Conservation (phyloP, 768 basidiomycete species). For the Cyathus striatus region DNA sequence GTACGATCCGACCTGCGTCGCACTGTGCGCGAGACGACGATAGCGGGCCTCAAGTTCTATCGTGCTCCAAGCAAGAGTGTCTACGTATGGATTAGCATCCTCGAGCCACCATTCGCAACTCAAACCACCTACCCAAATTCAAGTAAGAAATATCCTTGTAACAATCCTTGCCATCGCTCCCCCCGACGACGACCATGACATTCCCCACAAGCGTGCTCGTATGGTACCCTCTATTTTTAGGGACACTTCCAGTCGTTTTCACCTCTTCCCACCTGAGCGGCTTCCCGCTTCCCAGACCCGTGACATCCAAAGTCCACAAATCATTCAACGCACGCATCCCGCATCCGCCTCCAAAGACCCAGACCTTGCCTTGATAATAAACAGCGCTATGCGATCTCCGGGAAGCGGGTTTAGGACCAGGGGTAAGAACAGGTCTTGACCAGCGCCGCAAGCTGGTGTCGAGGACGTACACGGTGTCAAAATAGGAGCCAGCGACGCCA, state of each 20-base stretch:
- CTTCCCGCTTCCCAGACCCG: constrained; percentile 19
- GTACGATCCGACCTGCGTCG: constrained; percentile 89
- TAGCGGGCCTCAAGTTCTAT: constrained; percentile 36
- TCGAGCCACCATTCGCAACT: neutral
- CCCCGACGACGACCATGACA: constrained; percentile 85
- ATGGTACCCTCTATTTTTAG: constrained; percentile 79
- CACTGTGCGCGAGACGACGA: constrained; percentile 76
- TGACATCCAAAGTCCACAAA: constrained; percentile 81
- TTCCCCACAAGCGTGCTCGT: constrained; percentile 83
- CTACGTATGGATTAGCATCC: constrained; percentile 15
- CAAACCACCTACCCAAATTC: constrained; percentile 60
- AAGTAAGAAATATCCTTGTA: constrained; percentile 88
- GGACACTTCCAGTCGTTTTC: constrained; percentile 48
- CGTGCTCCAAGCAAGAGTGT: constrained; percentile 39
- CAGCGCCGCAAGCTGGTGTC: constrained; percentile 73
- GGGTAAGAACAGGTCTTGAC: constrained; percentile 41
- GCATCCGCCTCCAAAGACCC: constrained; percentile 93
- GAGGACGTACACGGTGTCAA: constrained; percentile 76
- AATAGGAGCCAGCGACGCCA: constrained; percentile 78
- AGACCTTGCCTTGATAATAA: constrained; percentile 63
- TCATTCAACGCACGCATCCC: constrained; percentile 88
- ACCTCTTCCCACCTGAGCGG: constrained; percentile 40
- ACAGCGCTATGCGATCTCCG: constrained; percentile 89
- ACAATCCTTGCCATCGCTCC: constrained; percentile 85
- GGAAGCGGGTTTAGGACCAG: constrained; percentile 45